These are phyloP conservation scores for Taxillus chinensis DNA, from an alignment of 164 flowering plant species.

Conservation along the genomic window DNA sequence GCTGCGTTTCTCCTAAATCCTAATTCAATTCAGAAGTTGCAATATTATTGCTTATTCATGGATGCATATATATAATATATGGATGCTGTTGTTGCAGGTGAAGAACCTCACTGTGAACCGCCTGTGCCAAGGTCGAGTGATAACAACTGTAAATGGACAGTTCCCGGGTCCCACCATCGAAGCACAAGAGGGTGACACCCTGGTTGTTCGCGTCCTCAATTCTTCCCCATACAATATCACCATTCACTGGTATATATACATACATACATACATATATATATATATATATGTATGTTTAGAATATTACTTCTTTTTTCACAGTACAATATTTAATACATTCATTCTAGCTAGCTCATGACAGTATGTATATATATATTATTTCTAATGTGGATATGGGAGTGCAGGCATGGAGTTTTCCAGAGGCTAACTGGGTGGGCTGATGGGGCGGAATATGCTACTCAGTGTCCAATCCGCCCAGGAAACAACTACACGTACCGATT, in stretches of 20 bases:
- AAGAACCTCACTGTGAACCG: constrained; percentile 23
- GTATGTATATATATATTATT: no score
- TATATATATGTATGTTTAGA: not conserved
- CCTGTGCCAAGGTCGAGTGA: constrained; percentile 34
- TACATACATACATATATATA: not conserved
- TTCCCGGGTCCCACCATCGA: constrained; percentile 48
- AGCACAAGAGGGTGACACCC: constrained; percentile 53
- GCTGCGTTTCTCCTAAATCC: no score
- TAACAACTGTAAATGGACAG: constrained; percentile 48
- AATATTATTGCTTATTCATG: no score
- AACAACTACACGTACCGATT: constrained; percentile 40
- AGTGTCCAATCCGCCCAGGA: constrained; percentile 55
- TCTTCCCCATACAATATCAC: constrained; percentile 62
- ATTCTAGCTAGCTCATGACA: no score
- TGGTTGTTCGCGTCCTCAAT: constrained; percentile 49
- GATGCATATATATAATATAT: not conserved
- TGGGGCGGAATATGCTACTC: constrained; percentile 51
- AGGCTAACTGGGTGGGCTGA: constrained; percentile 48
- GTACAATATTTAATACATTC: no score
- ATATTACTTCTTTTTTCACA: no score
- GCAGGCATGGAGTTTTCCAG: constrained; percentile 49
- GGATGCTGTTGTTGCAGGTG: constrained; percentile 27
- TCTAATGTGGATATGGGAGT: not conserved
- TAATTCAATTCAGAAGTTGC: no score
- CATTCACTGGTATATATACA: constrained; percentile 40